Percentiles rank a stretch among this genome's conserved stretches.
These are phyloP conservation scores for Fulvia fulva DNA, from an alignment of 2,329 filamentous ascomycete genomes.

Conservation along the genomic window DNA sequence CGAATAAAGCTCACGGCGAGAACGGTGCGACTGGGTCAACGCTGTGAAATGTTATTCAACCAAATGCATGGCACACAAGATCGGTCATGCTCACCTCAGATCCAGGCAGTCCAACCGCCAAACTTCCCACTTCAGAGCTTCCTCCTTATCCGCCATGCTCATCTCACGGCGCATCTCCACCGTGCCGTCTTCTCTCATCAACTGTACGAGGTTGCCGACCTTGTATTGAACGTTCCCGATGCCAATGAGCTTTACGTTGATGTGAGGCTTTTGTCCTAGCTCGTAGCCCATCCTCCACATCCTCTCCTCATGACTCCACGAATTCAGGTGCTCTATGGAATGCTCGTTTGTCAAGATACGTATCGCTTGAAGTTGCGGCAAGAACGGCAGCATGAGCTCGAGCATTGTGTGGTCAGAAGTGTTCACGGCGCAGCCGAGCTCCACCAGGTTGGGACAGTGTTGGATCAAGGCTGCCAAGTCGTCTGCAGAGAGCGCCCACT, in stretches of 20 bases:
- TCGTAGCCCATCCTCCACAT: constrained; percentile 31
- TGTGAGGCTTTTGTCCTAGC: constrained; percentile 10
- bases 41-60: not conserved
- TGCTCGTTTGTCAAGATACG: constrained; percentile 37
- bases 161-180: constrained; percentile 28
- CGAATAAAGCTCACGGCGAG: constrained; percentile 5
- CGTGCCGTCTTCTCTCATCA: constrained; percentile 23
- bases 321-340: constrained; percentile 14
- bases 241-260: constrained; percentile 37
- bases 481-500: constrained; percentile 50
- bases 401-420: constrained; percentile 51
- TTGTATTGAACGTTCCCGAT: constrained; percentile 39
- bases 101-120: constrained; percentile 42
- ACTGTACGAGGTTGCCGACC: constrained; percentile 27
- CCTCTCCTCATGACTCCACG: constrained; percentile 24
- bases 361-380: constrained; percentile 40
- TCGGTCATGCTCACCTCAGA: constrained; percentile 10
- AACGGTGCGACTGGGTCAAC: constrained; percentile 22
- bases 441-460: constrained; percentile 55
- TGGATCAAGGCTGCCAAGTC: constrained; percentile 51
- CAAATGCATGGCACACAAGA: not conserved
- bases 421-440: constrained; percentile 54
- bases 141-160: constrained; percentile 31
- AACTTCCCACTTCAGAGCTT: constrained; percentile 42
- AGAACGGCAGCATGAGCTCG: constrained; percentile 32